Evolutionary conservation across 805 yeast species (phyloP).

Genomic region (Nakazawaea ishiwadae): DNA sequence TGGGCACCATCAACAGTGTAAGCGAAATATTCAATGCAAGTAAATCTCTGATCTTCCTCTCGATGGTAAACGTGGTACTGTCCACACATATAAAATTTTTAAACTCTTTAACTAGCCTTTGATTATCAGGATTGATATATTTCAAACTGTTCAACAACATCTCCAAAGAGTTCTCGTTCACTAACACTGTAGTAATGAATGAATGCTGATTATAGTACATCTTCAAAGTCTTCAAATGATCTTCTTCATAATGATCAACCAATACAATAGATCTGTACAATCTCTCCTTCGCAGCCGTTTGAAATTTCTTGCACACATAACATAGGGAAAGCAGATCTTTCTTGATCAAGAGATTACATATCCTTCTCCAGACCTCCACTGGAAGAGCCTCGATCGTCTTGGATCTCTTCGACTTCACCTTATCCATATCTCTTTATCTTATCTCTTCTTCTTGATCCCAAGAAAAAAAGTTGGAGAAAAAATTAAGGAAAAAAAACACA

Average conservation of each 20-base stretch:
- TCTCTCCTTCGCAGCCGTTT: conserved; percentile 1
- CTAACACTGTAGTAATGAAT: neutral
- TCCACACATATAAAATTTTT: conserved; percentile 2
- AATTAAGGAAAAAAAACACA: neutral
- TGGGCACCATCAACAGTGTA: conserved; percentile 10
- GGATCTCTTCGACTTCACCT: neutral
- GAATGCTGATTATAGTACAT: conserved; percentile 4
- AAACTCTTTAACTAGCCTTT: conserved; percentile 7
- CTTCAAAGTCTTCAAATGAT: conserved; percentile 6
- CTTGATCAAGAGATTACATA: conserved; percentile 2
- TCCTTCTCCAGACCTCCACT: conserved; percentile 4
- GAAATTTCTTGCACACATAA: conserved; percentile 5
- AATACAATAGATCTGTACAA: conserved; percentile 9
- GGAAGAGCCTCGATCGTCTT: conserved; percentile 3
- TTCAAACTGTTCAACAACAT: conserved; percentile 4
- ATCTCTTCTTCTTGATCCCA: too few species aligned
- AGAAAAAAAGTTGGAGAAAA: neutral
- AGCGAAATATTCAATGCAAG: conserved; percentile 1
- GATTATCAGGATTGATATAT: conserved; percentile 5
- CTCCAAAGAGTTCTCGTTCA: conserved; percentile 2
- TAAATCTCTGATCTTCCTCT: conserved; percentile 2
- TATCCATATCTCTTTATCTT: too few species aligned
- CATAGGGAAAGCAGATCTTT: conserved; percentile 3
- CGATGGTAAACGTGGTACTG: neutral
- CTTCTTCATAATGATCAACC: conserved; percentile 9